Base-by-base conservation (phyloP, 2,329 filamentous ascomycete genomes). In the Seiridium unicorne region DNA sequence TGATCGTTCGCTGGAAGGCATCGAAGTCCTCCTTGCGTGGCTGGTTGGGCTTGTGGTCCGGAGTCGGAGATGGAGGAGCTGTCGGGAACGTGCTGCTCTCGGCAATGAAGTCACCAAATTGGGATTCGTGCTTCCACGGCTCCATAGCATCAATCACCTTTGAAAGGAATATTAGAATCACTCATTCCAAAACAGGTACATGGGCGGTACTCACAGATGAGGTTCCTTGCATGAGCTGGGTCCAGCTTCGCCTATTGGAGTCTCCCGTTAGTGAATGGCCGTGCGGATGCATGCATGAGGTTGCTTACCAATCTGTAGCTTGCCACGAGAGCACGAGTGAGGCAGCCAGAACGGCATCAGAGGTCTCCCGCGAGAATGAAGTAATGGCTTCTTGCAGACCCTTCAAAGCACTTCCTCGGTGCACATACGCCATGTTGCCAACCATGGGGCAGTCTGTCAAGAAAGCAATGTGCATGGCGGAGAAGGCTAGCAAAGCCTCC, bases 321-420 rank as follows among this genome's bases (percentile, higher is more conserved):
- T 98, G 94, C 93, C 95, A 98, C 44, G 93, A 96, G 55, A 99
- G 84, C 53, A 98, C 85, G 49, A 97, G 87, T 34, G 94, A 97
- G 38, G 93, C 92, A 34, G 93, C 94, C 58, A 99, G 84, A 63
- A 97, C 89, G 48, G 93, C 93, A 76, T 99, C 94, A 2, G 92
- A 94, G 62, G 93, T 96, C 57, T 90, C 87, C 68, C 87, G 88
- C 2, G 91, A 96, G 76, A 98, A 97, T 26, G 84, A 84, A 49
- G 88, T 87, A 66, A 98, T 93, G 35, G 93, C 92, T 70, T 93
- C 90, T 70, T 97, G 92, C 53, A 98, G 79, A 3, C 94, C 94
- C 68, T 91, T 93, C 61, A 97, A 81, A 9, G 95, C 94, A 65
- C 91, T 84, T 34, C 91, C 92, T 60, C 91, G 90, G 74, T 98